A percentile compares a stretch with the other conserved stretches of the same genome.
Conservation (phyloP, 2,329 filamentous ascomycete species). For the Graphium sp. region DNA sequence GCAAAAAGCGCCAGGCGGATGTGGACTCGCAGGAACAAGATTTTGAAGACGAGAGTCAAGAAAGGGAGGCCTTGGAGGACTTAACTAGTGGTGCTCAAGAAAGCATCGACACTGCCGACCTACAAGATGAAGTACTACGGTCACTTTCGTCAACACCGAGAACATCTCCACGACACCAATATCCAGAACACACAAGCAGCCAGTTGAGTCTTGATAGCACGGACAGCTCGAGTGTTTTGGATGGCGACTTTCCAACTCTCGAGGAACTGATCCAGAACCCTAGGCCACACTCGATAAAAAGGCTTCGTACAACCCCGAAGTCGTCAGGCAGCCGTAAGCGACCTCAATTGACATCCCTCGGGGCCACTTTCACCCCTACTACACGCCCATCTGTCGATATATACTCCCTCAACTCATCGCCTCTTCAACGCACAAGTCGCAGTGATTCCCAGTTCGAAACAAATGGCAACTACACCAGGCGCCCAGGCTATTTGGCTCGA, state of each 20-base stretch:
- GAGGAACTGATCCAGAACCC: slow-evolving; percentile 14
- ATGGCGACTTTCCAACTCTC: slow-evolving; percentile 19
- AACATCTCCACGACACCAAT: slow-evolving; percentile 6
- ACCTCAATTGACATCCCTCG: slow-evolving; percentile 14
- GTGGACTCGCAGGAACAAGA: slow-evolving; percentile 30
- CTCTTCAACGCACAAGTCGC: background rate
- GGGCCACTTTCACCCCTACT: no score
- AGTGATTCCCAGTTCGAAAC: no score
- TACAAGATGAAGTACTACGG: slow-evolving; percentile 1
- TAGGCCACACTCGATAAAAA: slow-evolving; percentile 3
- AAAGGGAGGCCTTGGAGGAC: slow-evolving; percentile 12
- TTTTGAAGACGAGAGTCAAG: slow-evolving; percentile 34
- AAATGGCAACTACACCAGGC: background rate
- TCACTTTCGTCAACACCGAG: slow-evolving; percentile 4
- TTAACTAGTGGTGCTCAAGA: slow-evolving; percentile 13
- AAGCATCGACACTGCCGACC: slow-evolving; percentile 9
- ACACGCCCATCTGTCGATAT: background rate
- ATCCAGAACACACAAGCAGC: slow-evolving; percentile 13
- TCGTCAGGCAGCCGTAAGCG: slow-evolving; percentile 14
- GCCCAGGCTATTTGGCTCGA: slow-evolving; percentile 1
- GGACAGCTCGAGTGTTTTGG: slow-evolving; percentile 18
- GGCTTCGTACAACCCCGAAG: slow-evolving; percentile 10
- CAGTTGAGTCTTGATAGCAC: slow-evolving; percentile 16
- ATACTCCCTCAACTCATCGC: background rate
- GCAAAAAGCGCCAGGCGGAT: slow-evolving; percentile 13